Conservation (phyloP, 164 flowering plant genomes). For the Malania oleifera region DNA sequence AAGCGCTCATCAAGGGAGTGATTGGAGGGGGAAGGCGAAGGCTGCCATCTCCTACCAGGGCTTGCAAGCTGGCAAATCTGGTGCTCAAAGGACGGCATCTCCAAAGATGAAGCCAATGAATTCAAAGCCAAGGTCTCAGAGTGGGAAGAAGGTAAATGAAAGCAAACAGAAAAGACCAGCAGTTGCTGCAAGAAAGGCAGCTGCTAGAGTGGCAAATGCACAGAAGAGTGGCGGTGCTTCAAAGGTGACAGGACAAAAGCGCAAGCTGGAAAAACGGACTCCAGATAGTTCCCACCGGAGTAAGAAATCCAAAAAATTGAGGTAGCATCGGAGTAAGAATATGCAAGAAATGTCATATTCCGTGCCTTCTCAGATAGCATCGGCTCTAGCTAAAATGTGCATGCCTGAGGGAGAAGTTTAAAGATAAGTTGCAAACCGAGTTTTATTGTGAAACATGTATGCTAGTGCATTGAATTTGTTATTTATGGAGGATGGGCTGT, state of each 20-base stretch:
- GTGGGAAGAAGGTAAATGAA: slow-evolving; percentile 15
- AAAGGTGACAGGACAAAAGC: slow-evolving; percentile 37
- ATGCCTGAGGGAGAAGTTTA: too few relatives aligned
- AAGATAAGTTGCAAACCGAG: too few relatives aligned
- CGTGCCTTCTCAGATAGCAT: too few relatives aligned
- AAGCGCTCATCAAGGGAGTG: slow-evolving; percentile 14
- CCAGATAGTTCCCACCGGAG: slow-evolving; percentile 39
- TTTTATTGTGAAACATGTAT: too few relatives aligned
- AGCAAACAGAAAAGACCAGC: slow-evolving; percentile 64
- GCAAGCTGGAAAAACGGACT: slow-evolving; percentile 51
- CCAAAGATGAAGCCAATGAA: slow-evolving; percentile 16
- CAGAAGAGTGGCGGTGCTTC: slow-evolving; percentile 23
- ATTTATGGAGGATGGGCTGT: too few relatives aligned
- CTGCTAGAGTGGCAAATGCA: slow-evolving; percentile 28
- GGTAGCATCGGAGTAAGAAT: too few relatives aligned
- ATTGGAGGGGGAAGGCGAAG: slow-evolving; percentile 16
- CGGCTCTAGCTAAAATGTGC: too few relatives aligned
- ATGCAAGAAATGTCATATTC: too few relatives aligned
- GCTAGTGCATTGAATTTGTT: too few relatives aligned
- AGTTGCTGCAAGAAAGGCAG: slow-evolving; percentile 82
- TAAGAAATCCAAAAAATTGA: slow-evolving; percentile 41
- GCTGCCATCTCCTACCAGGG: slow-evolving; percentile 67
- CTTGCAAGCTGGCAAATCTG: slow-evolving; percentile 65
- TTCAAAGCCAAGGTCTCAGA: slow-evolving; percentile 8
- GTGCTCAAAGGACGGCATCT: slow-evolving; percentile 40